These are phyloP conservation scores for Chamaecrista fasciculata DNA, from an alignment of 306 rosid species.

Conservation along the genomic window DNA sequence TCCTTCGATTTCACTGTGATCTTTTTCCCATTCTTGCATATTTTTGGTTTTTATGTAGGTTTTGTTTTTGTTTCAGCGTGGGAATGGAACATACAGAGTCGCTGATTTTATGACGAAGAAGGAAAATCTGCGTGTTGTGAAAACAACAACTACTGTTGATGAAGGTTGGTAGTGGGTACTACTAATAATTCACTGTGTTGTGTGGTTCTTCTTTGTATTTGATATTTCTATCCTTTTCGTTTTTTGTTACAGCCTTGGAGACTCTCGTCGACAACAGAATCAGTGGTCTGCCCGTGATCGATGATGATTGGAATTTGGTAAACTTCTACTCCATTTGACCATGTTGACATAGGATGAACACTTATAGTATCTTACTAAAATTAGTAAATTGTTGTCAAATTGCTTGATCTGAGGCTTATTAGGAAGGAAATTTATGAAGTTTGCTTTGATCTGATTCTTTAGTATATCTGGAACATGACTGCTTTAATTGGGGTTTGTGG, in stretches of 20 bases:
- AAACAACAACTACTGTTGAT: slow-evolving; percentile 71
- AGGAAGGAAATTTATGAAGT: neutral
- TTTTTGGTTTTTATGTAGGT: neutral
- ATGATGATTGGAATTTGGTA: slow-evolving; percentile 92
- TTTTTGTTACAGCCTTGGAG: slow-evolving; percentile 59
- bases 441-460: neutral
- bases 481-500: neutral
- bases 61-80: slow-evolving; percentile 38
- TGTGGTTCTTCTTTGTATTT: neutral
- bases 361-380: neutral
- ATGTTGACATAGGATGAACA: neutral
- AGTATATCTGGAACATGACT: neutral
- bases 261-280: slow-evolving; percentile 76
- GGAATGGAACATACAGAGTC: slow-evolving; percentile 57
- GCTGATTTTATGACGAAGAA: slow-evolving; percentile 89
- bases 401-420: neutral
- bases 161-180: slow-evolving; percentile 52
- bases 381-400: neutral
- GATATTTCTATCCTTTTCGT: neutral
- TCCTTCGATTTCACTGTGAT: slow-evolving; percentile 17
- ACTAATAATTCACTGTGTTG: neutral
- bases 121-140: slow-evolving; percentile 62
- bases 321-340: neutral
- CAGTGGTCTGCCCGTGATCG: slow-evolving; percentile 91
- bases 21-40: neutral